These are phyloP conservation scores for Cichorium intybus DNA, from an alignment of 140 eudicot species.

Conservation along the genomic window DNA sequence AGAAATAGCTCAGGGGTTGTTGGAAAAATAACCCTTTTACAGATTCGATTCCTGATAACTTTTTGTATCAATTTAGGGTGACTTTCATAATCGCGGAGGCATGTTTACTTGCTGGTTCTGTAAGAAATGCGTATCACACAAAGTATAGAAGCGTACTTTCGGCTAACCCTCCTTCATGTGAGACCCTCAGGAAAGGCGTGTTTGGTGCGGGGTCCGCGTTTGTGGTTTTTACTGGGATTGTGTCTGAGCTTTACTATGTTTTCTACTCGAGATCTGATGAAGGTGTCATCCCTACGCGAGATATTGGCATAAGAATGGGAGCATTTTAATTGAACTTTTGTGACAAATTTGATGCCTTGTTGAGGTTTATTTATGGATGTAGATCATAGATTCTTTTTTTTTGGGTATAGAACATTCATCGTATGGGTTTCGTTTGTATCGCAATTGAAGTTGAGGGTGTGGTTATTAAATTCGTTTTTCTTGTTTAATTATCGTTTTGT, in stretches of 20 bases:
- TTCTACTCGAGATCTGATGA: conserved; percentile 65
- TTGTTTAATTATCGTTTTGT: background rate
- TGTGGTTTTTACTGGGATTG: conserved; percentile 75
- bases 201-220: conserved; percentile 94
- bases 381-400: conserved; percentile 28
- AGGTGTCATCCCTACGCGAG: conserved; percentile 45
- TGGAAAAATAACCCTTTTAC: no score
- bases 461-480: background rate
- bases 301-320: conserved; percentile 66
- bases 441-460: background rate
- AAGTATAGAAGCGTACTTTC: conserved; percentile 50
- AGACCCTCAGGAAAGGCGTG: conserved; percentile 80
- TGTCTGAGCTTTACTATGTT: conserved; percentile 75
- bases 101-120: conserved; percentile 89
- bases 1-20: no score
- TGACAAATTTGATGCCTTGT: background rate
- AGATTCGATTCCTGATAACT: background rate
- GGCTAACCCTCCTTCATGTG: conserved; percentile 64
- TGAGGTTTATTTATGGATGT: conserved; percentile 4
- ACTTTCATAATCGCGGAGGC: conserved; percentile 77
- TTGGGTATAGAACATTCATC: conserved; percentile 4
- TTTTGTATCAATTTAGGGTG: conserved; percentile 45
- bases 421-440: background rate
- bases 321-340: conserved; percentile 29
- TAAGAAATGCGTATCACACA: conserved; percentile 78